phyloP scores from a whole-genome alignment of 208 protist species.

The Acanthamoeba lenticulata region DNA sequence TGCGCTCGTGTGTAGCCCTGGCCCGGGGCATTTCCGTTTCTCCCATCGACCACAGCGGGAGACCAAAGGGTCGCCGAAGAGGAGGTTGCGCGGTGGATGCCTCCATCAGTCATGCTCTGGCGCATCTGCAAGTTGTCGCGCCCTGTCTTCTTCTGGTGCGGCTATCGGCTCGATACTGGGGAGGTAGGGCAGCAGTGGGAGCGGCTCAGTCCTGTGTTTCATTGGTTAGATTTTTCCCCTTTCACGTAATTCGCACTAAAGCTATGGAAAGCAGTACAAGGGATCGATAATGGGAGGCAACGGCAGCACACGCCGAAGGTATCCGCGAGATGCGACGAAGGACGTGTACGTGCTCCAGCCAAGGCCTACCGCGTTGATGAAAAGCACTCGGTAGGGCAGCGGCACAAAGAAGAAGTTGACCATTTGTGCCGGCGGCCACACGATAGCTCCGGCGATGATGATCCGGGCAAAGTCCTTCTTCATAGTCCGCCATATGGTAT shows the following conservation, averaged over 20 bases:
- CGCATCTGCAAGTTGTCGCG: background rate
- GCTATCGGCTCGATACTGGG: no score
- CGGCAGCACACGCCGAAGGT: background rate
- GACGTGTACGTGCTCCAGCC: constrained; percentile 22
- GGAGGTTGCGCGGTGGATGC: no score
- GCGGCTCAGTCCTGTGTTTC: background rate
- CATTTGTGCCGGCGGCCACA: constrained; percentile 5
- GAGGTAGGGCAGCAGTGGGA: background rate
- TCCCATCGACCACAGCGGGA: no score
- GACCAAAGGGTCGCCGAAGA: no score
- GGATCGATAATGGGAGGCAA: background rate
- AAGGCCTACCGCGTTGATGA: constrained; percentile 20
- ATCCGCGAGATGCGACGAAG: background rate
- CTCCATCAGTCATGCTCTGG: background rate
- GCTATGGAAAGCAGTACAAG: background rate
- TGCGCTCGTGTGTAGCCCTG: no score
- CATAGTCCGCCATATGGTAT: background rate
- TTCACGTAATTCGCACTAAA: background rate
- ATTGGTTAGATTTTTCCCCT: no score
- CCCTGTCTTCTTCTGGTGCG: no score
- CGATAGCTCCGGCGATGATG: background rate
- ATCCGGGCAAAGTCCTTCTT: background rate
- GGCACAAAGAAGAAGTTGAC: constrained; percentile 25
- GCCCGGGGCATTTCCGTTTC: no score
- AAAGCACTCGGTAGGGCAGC: constrained; percentile 15